A percentile compares a stretch with the other conserved stretches of the same genome.
Evolutionary conservation across 495 filamentous ascomycete species (phyloP).

Genomic region (Venustampulla echinocandica): DNA sequence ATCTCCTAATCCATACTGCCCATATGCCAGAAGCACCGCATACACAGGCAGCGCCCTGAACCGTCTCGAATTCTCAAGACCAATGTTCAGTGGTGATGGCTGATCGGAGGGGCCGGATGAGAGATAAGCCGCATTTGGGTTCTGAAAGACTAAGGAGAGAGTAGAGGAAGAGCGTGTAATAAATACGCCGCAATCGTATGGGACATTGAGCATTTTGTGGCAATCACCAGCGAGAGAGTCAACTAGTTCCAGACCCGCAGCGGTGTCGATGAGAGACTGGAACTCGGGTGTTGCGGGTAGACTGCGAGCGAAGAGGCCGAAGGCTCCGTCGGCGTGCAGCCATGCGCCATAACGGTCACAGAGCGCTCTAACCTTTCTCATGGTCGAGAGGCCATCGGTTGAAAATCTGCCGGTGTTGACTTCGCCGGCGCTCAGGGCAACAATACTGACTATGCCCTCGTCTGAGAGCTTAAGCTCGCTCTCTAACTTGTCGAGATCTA

Average conservation of each 20-base stretch:
- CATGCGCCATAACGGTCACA: constrained; percentile 72
- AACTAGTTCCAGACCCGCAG: constrained; percentile 66
- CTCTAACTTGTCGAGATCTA: constrained; percentile 56
- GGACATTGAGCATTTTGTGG: constrained; percentile 91
- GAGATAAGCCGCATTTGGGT: constrained; percentile 82
- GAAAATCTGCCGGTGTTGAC: constrained; percentile 88
- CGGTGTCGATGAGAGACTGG: constrained; percentile 40
- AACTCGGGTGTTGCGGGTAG: constrained; percentile 55
- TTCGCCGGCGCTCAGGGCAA: constrained; percentile 75
- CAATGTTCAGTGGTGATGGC: constrained; percentile 77
- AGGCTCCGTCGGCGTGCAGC: constrained; percentile 89
- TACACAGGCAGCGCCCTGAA: constrained; percentile 88
- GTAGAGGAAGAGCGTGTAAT: constrained; percentile 54
- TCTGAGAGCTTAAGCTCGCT: constrained; percentile 34
- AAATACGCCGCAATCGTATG: constrained; percentile 92
- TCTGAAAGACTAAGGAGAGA: constrained; percentile 60
- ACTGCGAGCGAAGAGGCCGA: constrained; percentile 72
- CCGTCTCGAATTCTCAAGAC: constrained; percentile 83
- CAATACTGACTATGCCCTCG: constrained; percentile 57
- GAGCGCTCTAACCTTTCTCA: constrained; percentile 54
- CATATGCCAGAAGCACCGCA: constrained; percentile 68
- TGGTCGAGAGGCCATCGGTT: constrained; percentile 46
- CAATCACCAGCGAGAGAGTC: constrained; percentile 82
- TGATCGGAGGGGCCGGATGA: constrained; percentile 41
- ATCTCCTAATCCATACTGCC: constrained; percentile 54